phyloP scores from a whole-genome alignment of 2,329 filamentous ascomycete species.

The Epichloe elymi region DNA sequence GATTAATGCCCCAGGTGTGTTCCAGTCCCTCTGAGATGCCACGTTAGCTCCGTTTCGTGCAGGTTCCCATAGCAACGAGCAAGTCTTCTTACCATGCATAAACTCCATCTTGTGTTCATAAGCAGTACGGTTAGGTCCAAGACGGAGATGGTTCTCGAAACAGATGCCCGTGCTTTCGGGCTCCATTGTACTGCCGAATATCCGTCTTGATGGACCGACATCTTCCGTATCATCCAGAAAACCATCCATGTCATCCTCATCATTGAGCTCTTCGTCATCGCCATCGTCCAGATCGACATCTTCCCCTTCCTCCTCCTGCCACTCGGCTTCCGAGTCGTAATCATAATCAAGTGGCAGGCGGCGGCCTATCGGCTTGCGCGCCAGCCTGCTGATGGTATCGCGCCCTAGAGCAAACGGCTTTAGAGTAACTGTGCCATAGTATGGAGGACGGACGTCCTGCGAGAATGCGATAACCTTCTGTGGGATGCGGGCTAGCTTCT shows the following conservation, averaged over 20 bases:
- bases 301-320: constrained; percentile 63
- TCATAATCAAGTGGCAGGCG: constrained; percentile 62
- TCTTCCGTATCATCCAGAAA: constrained; percentile 86
- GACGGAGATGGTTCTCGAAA: constrained; percentile 53
- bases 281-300: constrained; percentile 55
- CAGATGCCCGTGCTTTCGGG: constrained; percentile 70
- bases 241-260: constrained; percentile 76
- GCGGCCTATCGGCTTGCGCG: constrained; percentile 39
- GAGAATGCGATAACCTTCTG: constrained; percentile 51
- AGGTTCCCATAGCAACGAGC: neutral
- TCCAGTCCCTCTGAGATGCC: constrained; percentile 29
- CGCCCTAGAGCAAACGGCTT: constrained; percentile 32
- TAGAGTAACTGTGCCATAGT: constrained; percentile 60
- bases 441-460: constrained; percentile 55
- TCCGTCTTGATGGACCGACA: constrained; percentile 37
- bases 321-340: constrained; percentile 77
- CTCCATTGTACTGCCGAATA: constrained; percentile 55
- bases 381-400: constrained; percentile 35
- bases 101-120: constrained; percentile 61
- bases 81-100: constrained; percentile 48
- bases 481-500: constrained; percentile 38
- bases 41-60: constrained; percentile 1
- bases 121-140: constrained; percentile 34
- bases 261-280: constrained; percentile 55
- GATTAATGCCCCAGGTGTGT: constrained; percentile 54